phyloP scores from a whole-genome alignment of 176 grass and related monocot genomes.

The Oryza punctata region DNA sequence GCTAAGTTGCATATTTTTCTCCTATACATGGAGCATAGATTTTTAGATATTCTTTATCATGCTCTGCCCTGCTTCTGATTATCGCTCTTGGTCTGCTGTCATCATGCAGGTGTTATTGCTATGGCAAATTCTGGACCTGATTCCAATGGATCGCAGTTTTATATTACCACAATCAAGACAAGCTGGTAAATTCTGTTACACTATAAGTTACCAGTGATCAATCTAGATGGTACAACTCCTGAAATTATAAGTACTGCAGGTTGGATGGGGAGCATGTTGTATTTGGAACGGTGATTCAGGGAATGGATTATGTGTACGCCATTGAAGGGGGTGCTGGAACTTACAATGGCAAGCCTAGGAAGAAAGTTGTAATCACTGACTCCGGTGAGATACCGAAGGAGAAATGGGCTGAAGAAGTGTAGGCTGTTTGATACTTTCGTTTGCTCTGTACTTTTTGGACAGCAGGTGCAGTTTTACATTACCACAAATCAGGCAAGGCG shows the following conservation, averaged over 20 bases:
- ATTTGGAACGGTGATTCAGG: slow-evolving; percentile 86
- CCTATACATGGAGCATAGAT: not conserved
- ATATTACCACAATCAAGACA: slow-evolving; percentile 95
- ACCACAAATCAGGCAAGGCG: not conserved
- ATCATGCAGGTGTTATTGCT: slow-evolving; percentile 73
- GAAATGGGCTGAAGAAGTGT: slow-evolving; percentile 61
- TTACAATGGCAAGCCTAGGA: slow-evolving; percentile 89
- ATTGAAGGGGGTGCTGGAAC: slow-evolving; percentile 93
- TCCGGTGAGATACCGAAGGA: slow-evolving; percentile 86
- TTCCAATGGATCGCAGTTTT: slow-evolving; percentile 96
- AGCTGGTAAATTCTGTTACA: slow-evolving; percentile 58
- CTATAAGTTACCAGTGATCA: not conserved
- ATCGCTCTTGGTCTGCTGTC: not conserved
- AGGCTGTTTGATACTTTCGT: not conserved
- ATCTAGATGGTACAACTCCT: not conserved
- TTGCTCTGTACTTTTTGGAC: not conserved
- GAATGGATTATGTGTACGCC: slow-evolving; percentile 89
- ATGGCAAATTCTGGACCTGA: slow-evolving; percentile 79
- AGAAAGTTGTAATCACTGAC: slow-evolving; percentile 73
- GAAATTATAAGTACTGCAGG: slow-evolving; percentile 40
- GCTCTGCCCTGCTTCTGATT: not conserved
- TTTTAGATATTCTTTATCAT: not conserved
- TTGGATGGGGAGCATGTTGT: slow-evolving; percentile 95
- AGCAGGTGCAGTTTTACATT: not conserved
- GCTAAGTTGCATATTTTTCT: not conserved